phyloP scores from a whole-genome alignment of 2,329 filamentous ascomycete species.

The Sarocladium strictum region DNA sequence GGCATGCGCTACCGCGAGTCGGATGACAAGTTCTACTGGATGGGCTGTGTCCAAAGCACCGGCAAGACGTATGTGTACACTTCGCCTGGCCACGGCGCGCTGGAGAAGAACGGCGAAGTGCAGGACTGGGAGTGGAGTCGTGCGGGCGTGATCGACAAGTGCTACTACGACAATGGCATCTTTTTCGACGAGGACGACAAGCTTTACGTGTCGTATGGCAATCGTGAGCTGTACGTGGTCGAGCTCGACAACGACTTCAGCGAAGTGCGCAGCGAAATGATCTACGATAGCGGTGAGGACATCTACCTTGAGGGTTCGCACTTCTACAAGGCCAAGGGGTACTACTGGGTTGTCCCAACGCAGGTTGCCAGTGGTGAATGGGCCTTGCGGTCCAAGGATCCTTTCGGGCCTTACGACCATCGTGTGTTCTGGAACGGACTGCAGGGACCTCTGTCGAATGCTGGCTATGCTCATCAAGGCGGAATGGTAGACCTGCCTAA shows the following conservation, averaged over 20 bases:
- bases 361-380: neutral
- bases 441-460: neutral
- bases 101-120: conserved; percentile 35
- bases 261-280: conserved; percentile 32
- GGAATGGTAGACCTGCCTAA: conserved; percentile 45
- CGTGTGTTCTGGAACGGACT: neutral
- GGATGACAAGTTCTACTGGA: conserved; percentile 48
- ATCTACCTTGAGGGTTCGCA: conserved; percentile 22
- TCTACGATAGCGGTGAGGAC: conserved; percentile 24
- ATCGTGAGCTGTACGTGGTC: conserved; percentile 40
- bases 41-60: conserved; percentile 46
- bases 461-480: conserved; percentile 34
- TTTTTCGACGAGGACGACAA: conserved; percentile 54
- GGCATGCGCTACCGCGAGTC: conserved; percentile 45
- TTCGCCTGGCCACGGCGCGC: conserved; percentile 29
- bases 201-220: conserved; percentile 53
- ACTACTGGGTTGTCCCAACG: neutral
- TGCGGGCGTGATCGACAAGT: conserved; percentile 18
- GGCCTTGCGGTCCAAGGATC: neutral
- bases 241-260: conserved; percentile 43
- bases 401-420: neutral
- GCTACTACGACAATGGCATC: conserved; percentile 53
- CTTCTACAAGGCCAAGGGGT: neutral
- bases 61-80: conserved; percentile 49
- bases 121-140: conserved; percentile 22